Evolutionary conservation across 352 stramenopile genomes (phyloP).

Genomic region (Globisporangium nagaii): DNA sequence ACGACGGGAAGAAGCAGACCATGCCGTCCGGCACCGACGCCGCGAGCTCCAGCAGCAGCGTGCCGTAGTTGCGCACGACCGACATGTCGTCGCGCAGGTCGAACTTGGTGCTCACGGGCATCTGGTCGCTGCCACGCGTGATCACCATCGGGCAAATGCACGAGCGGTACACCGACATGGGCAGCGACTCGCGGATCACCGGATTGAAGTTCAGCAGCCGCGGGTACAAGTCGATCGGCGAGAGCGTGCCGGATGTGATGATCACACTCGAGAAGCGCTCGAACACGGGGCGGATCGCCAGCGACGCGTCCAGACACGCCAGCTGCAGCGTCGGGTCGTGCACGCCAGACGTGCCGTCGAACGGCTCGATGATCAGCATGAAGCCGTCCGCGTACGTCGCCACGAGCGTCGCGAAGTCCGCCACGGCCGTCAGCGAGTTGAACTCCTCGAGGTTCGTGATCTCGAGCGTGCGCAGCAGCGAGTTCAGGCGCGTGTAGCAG

Average conservation of each 20-base stretch:
- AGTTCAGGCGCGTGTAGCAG: slow-evolving; percentile 96
- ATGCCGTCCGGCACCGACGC: slow-evolving; percentile 95
- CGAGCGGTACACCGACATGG: slow-evolving; percentile 97
- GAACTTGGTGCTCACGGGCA: slow-evolving; percentile 94
- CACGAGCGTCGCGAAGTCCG: slow-evolving; percentile 97
- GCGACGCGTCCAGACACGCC: slow-evolving; percentile 95
- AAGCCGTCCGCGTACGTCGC: slow-evolving; percentile 97
- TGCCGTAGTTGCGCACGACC: slow-evolving; percentile 96
- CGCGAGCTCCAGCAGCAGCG: slow-evolving; percentile 94
- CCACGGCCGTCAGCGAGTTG: slow-evolving; percentile 92
- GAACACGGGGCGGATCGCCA: slow-evolving; percentile 98
- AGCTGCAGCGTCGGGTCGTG: slow-evolving; percentile 89
- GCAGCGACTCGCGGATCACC: slow-evolving; percentile 93
- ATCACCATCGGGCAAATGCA: slow-evolving; percentile 98
- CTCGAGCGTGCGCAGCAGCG: slow-evolving; percentile 94
- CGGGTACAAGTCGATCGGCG: slow-evolving; percentile 98
- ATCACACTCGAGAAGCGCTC: slow-evolving; percentile 90
- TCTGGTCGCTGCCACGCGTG: slow-evolving; percentile 95
- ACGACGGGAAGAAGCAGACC: slow-evolving; percentile 99
- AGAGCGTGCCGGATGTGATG: slow-evolving; percentile 94
- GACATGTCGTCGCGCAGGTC: slow-evolving; percentile 82
- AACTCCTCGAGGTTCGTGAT: slow-evolving; percentile 98
- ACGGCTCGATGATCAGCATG: slow-evolving; percentile 97
- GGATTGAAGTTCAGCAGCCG: slow-evolving; percentile 98
- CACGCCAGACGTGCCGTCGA: slow-evolving; percentile 78